phyloP scores from a whole-genome alignment of 495 filamentous ascomycete species.

The Gamarada debralockiae region DNA sequence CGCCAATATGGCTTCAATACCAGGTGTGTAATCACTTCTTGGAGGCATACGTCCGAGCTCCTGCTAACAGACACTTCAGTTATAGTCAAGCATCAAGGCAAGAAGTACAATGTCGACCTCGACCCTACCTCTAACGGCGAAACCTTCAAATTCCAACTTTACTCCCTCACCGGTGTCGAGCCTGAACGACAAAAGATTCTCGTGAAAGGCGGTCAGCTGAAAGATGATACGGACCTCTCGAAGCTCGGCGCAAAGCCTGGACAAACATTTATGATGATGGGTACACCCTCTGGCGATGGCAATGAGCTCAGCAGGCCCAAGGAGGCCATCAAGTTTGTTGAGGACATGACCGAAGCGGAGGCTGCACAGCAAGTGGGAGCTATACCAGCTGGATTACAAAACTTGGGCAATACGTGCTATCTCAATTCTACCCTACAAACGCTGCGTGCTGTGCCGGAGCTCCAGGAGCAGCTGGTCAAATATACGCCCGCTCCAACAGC shows the following conservation, averaged over 20 bases:
- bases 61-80: conserved; percentile 46
- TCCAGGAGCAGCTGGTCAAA: conserved; percentile 71
- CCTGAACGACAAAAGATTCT: conserved; percentile 95
- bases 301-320: conserved; percentile 64
- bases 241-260: conserved; percentile 80
- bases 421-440: conserved; percentile 95
- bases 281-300: conserved; percentile 67
- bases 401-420: conserved; percentile 97
- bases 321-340: conserved; percentile 81
- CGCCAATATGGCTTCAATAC: conserved; percentile 56
- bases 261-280: conserved; percentile 95
- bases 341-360: conserved; percentile 98
- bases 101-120: conserved; percentile 89
- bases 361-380: conserved; percentile 77
- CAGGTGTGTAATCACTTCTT: conserved; percentile 37
- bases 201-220: conserved; percentile 89
- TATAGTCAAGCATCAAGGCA: conserved; percentile 90
- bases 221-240: conserved; percentile 87
- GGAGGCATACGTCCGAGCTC: not conserved
- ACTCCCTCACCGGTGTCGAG: conserved; percentile 91
- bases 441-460: conserved; percentile 82
- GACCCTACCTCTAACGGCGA: conserved; percentile 83
- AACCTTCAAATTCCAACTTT: conserved; percentile 92
- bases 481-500: conserved; percentile 51
- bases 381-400: conserved; percentile 83